Base-by-base conservation (phyloP, 1,284 basidiomycete genomes). In the Phaffia rhodozyma region DNA sequence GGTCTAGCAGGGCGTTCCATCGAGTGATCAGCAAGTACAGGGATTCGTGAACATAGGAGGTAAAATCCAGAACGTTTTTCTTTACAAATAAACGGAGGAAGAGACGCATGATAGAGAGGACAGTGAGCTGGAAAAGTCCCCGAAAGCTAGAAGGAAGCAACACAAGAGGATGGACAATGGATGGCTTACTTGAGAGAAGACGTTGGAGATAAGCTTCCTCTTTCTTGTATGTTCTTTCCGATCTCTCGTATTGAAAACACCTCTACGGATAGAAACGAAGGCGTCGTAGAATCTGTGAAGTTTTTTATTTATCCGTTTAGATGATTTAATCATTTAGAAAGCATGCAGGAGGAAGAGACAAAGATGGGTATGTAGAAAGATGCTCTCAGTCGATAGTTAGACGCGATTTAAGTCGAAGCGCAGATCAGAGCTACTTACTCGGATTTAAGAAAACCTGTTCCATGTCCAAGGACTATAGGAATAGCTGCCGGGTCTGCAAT, bases 141-240 rank as follows among this genome's bases (percentile, higher is more conserved):
- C 13, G 13, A 16, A 43, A 43, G 7, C 5, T 16, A 11, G 13
- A 7, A 43, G 13, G 6, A 43, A 11, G 38, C 38, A 16, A 7
- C 13, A 16, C 16, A 43, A 16, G 5, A 43, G 38, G 38, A 11
- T 34, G 48, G 6, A n/a, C 3, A 5, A 29, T 9, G 4, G 23
- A 29, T 16, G 3, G 56, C 66, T 56, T 13, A 61, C 62, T 56
- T 66, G 86, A 9, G 88, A 84, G 76, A 91, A 93, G 66, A 91
- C 87, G 74, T 91, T 84, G 1, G 88, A 86, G 50, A 93, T 83
- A 66, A 91, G 87, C 76, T 91, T 92, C 74, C 90, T 84, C 76
- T 92, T 92, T 62, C 90, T 84, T 0, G 89, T 81, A 75, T 96
- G 91, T 68, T 91, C 88, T 5, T 76, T 73, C 55, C 91, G 81